Evolutionary conservation across 73 alveolate genomes (phyloP).

Genomic region (Uronychia binucleata): DNA sequence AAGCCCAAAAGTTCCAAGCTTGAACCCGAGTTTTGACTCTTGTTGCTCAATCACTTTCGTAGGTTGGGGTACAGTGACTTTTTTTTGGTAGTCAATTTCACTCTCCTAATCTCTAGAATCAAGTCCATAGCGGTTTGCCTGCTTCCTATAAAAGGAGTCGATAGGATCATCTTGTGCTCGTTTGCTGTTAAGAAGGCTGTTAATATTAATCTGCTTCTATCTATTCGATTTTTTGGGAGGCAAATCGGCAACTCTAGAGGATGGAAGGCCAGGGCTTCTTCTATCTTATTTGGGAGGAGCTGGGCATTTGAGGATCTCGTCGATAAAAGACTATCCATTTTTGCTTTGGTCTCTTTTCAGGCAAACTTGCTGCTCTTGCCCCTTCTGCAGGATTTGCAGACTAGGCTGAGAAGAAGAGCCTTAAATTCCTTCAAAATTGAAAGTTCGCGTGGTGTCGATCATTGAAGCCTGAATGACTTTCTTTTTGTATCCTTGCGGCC

Average conservation of each 20-base stretch:
- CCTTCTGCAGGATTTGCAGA: neutral
- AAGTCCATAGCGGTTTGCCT: no score
- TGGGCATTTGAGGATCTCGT: neutral
- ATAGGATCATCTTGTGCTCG: no score
- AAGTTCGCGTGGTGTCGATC: neutral
- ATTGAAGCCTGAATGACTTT: neutral
- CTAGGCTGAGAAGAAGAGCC: neutral
- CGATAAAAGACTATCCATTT: neutral
- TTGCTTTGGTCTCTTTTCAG: neutral
- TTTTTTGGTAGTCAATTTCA: no score
- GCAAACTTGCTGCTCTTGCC: neutral
- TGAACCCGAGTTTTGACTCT: neutral
- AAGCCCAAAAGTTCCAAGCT: neutral
- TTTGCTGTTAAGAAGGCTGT: neutral
- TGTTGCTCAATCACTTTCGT: neutral
- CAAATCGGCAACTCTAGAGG: conserved; percentile 1
- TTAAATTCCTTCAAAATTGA: neutral
- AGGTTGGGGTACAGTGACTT: neutral
- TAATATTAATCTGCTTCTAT: neutral
- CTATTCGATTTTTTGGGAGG: neutral
- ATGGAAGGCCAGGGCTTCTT: neutral
- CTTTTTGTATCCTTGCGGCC: neutral
- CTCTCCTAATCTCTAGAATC: no score
- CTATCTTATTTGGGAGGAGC: neutral
- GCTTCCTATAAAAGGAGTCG: no score